Percentiles rank a stretch among this genome's conserved stretches.
Conservation (phyloP, 2,329 filamentous ascomycete genomes). For the Penicillium sp. region DNA sequence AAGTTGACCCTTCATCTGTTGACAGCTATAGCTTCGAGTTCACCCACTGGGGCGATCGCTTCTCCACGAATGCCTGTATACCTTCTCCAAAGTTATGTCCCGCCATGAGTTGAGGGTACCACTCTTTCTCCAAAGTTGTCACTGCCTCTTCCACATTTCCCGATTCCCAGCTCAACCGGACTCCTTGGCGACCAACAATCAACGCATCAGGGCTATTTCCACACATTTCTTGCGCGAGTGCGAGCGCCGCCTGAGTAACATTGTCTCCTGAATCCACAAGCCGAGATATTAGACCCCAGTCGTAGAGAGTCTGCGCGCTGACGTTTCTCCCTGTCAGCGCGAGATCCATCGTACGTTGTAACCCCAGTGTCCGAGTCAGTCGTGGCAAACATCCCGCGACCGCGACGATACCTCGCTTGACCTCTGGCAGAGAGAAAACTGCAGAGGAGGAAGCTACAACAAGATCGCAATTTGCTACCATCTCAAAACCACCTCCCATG, state of each 20-base stretch:
- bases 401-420: slow-evolving; percentile 69
- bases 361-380: slow-evolving; percentile 65
- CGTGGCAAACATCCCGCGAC: slow-evolving; percentile 71
- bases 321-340: slow-evolving; percentile 65
- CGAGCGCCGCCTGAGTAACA: slow-evolving; percentile 49
- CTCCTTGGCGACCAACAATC: slow-evolving; percentile 68
- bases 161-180: slow-evolving; percentile 71
- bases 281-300: slow-evolving; percentile 72
- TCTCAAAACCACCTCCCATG: slow-evolving; percentile 76
- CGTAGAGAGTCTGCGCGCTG: slow-evolving; percentile 59
- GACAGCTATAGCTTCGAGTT: slow-evolving; percentile 34
- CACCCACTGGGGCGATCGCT: slow-evolving; percentile 65
- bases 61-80: slow-evolving; percentile 73
- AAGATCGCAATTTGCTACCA: slow-evolving; percentile 72
- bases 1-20: too few relatives aligned
- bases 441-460: slow-evolving; percentile 56
- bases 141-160: slow-evolving; percentile 66
- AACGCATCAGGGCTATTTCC: slow-evolving; percentile 72
- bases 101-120: slow-evolving; percentile 61
- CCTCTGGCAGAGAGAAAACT: slow-evolving; percentile 70
- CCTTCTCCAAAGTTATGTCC: slow-evolving; percentile 75
- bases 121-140: slow-evolving; percentile 56
- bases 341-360: slow-evolving; percentile 71
- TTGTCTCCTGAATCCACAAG: slow-evolving; percentile 51
- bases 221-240: slow-evolving; percentile 62